phyloP scores from a whole-genome alignment of 441 rosid genomes.

The Iberis amara region DNA sequence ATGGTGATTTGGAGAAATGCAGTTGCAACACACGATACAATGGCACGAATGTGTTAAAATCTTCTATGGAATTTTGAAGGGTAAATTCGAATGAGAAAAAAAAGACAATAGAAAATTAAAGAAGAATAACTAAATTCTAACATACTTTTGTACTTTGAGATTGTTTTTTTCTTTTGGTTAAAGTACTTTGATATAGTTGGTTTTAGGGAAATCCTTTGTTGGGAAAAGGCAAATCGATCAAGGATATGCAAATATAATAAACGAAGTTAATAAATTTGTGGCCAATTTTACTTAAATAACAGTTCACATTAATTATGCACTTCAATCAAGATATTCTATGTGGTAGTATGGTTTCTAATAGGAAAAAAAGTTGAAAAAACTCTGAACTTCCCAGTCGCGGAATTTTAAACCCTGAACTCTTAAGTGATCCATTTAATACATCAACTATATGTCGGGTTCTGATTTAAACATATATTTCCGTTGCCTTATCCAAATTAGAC shows the following conservation, averaged over 20 bases:
- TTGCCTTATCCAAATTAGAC: no score
- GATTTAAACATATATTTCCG: no score
- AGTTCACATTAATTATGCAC: slow-evolving; percentile 22
- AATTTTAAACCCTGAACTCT: no score
- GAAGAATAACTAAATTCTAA: slow-evolving; percentile 19
- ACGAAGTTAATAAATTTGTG: slow-evolving; percentile 23
- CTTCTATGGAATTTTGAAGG: slow-evolving; percentile 47
- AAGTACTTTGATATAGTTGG: no score
- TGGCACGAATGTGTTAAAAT: slow-evolving; percentile 56
- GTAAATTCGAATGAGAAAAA: slow-evolving; percentile 26
- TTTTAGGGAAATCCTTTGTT: slow-evolving; percentile 38
- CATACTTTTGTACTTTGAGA: slow-evolving; percentile 24
- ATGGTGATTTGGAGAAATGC: slow-evolving; percentile 55
- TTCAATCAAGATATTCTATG: slow-evolving; percentile 20
- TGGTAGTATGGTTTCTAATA: no score
- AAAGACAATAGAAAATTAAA: slow-evolving; percentile 16
- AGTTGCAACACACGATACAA: slow-evolving; percentile 76
- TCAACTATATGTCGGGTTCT: no score
- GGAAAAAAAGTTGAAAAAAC: no score
- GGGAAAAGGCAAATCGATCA: neutral
- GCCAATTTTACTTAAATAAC: slow-evolving; percentile 7
- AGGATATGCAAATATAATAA: slow-evolving; percentile 4
- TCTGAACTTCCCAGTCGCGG: no score
- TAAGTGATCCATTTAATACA: no score
- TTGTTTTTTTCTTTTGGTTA: slow-evolving; percentile 1